These are phyloP conservation scores for Chaetothyriales sp. DNA, from an alignment of 2,329 filamentous ascomycete species.

Conservation along the genomic window DNA sequence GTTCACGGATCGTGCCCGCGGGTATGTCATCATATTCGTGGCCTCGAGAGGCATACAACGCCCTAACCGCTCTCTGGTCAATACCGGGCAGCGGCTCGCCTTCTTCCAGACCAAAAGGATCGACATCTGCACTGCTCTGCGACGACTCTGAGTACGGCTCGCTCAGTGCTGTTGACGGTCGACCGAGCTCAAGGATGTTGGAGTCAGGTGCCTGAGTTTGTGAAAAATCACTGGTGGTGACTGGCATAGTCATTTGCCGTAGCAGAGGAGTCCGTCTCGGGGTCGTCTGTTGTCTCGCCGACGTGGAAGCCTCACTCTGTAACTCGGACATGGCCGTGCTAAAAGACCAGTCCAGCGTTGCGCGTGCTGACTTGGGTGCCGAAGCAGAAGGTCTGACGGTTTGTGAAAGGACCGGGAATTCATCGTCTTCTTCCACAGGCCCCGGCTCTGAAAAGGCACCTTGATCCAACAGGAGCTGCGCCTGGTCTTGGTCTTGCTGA, in stretches of 20 bases:
- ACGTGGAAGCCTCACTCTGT: not conserved
- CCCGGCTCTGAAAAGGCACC: not conserved
- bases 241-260: slow-evolving; percentile 16
- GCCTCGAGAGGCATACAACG: slow-evolving; percentile 2
- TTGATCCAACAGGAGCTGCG: not conserved
- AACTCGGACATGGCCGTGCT: slow-evolving; percentile 29
- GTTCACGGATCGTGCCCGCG: slow-evolving; percentile 12
- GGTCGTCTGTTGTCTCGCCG: slow-evolving; percentile 2
- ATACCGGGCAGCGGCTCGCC: slow-evolving; percentile 14
- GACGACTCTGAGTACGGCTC: slow-evolving; percentile 12
- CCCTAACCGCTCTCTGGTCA: slow-evolving; percentile 9
- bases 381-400: not conserved
- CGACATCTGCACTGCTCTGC: slow-evolving; percentile 13
- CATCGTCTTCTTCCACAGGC: not conserved
- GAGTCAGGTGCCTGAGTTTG: slow-evolving; percentile 6
- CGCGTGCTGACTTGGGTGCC: not conserved
- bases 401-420: not conserved
- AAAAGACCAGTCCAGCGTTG: slow-evolving; percentile 27
- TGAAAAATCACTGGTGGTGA: slow-evolving; percentile 14
- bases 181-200: not conserved
- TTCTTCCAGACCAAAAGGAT: slow-evolving; percentile 14
- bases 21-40: slow-evolving; percentile 9
- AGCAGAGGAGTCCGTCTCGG: slow-evolving; percentile 11
- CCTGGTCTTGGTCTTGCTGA: not conserved
- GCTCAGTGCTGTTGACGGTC: slow-evolving; percentile 13